These are phyloP conservation scores for Dinochytrium kinnereticum DNA, from an alignment of 371 early-diverging fungal species.

Conservation along the genomic window DNA sequence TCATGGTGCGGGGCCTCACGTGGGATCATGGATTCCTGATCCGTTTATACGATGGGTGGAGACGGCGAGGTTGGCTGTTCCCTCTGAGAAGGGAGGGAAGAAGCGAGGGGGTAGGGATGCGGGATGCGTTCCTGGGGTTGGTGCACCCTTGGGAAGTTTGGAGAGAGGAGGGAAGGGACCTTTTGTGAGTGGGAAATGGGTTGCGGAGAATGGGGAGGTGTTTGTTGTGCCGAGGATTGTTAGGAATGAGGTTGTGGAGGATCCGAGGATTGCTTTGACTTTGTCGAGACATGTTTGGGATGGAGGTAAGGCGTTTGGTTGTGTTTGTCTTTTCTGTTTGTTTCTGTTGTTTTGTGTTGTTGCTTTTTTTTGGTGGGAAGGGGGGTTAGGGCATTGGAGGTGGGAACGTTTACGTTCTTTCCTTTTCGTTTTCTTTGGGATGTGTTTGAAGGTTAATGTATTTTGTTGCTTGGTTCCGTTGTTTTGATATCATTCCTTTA, in stretches of 20 bases:
- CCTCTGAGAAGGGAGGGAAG: too few species aligned
- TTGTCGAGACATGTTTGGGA: slow-evolving; percentile 7
- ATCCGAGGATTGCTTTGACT: neutral
- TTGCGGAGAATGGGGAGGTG: neutral
- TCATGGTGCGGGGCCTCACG: too few species aligned
- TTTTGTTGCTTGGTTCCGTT: too few species aligned
- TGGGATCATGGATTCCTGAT: neutral
- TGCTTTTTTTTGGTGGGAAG: too few species aligned
- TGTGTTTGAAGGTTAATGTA: too few species aligned
- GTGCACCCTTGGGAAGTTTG: neutral
- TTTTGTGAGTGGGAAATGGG: too few species aligned
- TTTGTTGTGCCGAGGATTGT: slow-evolving; percentile 10
- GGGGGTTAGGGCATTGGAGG: too few species aligned
- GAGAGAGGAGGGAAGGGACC: neutral
- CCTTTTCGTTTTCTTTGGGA: neutral
- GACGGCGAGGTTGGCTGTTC: neutral
- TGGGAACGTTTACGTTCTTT: neutral
- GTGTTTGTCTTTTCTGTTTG: too few species aligned
- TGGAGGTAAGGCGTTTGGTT: neutral
- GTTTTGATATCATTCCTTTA: too few species aligned
- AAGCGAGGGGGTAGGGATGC: neutral
- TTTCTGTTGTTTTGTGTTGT: too few species aligned
- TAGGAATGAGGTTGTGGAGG: slow-evolving; percentile 8
- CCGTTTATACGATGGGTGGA: neutral
- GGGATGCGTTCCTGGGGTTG: slow-evolving; percentile 1